These are phyloP conservation scores for Pseudogymnoascus sp. DNA, from an alignment of 2,329 filamentous ascomycete species.

Conservation along the genomic window DNA sequence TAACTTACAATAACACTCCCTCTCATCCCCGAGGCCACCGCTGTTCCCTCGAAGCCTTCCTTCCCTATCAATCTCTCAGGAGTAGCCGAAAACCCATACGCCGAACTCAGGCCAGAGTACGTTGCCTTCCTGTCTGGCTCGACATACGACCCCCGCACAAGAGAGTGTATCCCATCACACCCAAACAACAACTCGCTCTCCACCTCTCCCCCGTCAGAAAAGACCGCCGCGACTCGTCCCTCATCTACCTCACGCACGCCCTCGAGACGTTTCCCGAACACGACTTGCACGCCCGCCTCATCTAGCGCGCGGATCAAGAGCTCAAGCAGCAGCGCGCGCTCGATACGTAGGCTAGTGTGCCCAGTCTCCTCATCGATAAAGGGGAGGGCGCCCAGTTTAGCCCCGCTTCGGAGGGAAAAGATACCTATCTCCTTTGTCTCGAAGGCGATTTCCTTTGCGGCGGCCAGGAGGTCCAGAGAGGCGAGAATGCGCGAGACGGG, in stretches of 20 bases:
- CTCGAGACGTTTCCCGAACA: constrained; percentile 12
- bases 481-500: constrained; percentile 39
- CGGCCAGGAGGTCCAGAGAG: constrained; percentile 30
- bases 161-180: constrained; percentile 30
- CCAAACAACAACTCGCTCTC: constrained; percentile 27
- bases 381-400: constrained; percentile 20
- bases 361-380: background rate
- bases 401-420: constrained; percentile 26
- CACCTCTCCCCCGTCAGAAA: constrained; percentile 22
- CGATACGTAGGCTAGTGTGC: constrained; percentile 24
- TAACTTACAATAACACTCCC: constrained; percentile 14
- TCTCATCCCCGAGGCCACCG: constrained; percentile 13
- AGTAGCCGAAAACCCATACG: constrained; percentile 10
- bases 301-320: constrained; percentile 19
- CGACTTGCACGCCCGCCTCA: constrained; percentile 14
- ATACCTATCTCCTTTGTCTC: constrained; percentile 24
- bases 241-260: constrained; percentile 2
- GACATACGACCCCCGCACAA: constrained; percentile 22
- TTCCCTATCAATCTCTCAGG: background rate
- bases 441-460: constrained; percentile 18
- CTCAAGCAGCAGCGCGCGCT: constrained; percentile 24
- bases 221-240: constrained; percentile 19
- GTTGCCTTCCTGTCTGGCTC: constrained; percentile 12
- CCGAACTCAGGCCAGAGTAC: constrained; percentile 11
- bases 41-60: constrained; percentile 12